A percentile compares a stretch with the other conserved stretches of the same genome.
phyloP scores from a whole-genome alignment of 1,284 basidiomycete species.

The Ustilago loliicola region DNA sequence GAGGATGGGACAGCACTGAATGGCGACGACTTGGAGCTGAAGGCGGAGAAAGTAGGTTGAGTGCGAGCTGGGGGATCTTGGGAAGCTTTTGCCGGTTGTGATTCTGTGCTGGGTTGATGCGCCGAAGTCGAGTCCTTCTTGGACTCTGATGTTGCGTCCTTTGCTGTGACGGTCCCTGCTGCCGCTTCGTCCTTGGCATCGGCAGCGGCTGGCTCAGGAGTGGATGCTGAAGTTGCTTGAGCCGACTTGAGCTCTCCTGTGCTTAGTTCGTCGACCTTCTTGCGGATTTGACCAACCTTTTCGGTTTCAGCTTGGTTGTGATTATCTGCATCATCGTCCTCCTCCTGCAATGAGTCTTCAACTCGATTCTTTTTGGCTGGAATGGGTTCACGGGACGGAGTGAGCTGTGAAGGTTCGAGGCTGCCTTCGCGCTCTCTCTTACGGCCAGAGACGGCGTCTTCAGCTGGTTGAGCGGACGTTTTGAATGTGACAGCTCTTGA shows the following conservation, averaged over 20 bases:
- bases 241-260: slow-evolving; percentile 42
- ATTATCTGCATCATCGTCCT: slow-evolving; percentile 38
- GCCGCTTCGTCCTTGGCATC: slow-evolving; percentile 5
- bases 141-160: not conserved
- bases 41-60: slow-evolving; percentile 53
- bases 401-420: slow-evolving; percentile 51
- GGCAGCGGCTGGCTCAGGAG: not conserved
- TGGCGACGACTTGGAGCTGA: slow-evolving; percentile 55
- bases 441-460: slow-evolving; percentile 45
- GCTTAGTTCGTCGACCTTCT: slow-evolving; percentile 60
- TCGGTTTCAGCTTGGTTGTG: slow-evolving; percentile 40
- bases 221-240: not conserved
- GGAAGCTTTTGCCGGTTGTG: slow-evolving; percentile 12
- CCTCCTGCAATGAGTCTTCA: slow-evolving; percentile 38
- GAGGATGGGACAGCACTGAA: slow-evolving; percentile 51
- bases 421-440: slow-evolving; percentile 63
- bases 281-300: slow-evolving; percentile 62
- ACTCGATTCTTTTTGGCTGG: slow-evolving; percentile 64
- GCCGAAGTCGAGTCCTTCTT: not conserved
- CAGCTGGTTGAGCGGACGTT: slow-evolving; percentile 18
- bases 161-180: not conserved
- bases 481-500: slow-evolving; percentile 24
- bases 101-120: slow-evolving; percentile 2
- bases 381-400: slow-evolving; percentile 44
- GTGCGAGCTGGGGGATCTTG: slow-evolving; percentile 38